phyloP scores from a whole-genome alignment of 2,329 filamentous ascomycete genomes.

The Cadophora luteo-olivacea region DNA sequence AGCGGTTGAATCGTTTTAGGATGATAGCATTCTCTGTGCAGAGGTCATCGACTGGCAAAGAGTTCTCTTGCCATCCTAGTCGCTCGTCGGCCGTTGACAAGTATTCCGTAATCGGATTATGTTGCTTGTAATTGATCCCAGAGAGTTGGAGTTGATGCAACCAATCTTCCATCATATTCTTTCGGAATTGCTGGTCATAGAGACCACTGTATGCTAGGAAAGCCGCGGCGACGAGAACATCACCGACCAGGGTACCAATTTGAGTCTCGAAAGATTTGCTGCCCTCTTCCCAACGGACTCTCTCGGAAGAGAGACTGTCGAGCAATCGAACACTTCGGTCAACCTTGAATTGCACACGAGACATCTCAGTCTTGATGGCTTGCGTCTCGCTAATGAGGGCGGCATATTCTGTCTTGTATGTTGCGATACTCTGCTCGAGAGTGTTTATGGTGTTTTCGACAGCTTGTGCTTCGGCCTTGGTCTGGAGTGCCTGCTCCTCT shows the following conservation, averaged over 20 bases:
- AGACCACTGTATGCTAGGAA: constrained; percentile 97
- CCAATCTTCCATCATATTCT: constrained; percentile 98
- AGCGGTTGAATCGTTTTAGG: constrained; percentile 96
- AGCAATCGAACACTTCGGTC: constrained; percentile 93
- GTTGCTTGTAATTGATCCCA: constrained; percentile 90
- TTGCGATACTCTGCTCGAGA: constrained; percentile 89
- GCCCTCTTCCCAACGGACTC: constrained; percentile 92
- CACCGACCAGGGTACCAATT: constrained; percentile 93
- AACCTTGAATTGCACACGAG: constrained; percentile 95
- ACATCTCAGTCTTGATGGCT: constrained; percentile 97
- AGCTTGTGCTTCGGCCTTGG: constrained; percentile 90
- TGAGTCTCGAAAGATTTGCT: constrained; percentile 99
- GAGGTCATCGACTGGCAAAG: constrained; percentile 91
- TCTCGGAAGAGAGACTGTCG: constrained; percentile 93
- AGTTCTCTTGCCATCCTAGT: constrained; percentile 92
- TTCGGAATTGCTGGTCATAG: constrained; percentile 97
- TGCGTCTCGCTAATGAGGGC: constrained; percentile 96
- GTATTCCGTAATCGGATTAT: constrained; percentile 95
- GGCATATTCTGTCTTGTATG: constrained; percentile 96
- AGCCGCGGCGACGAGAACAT: constrained; percentile 94
- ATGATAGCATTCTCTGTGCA: constrained; percentile 99
- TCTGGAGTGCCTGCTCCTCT: constrained; percentile 87
- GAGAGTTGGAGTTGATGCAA: constrained; percentile 89
- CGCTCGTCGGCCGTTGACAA: constrained; percentile 95
- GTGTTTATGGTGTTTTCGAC: constrained; percentile 86